These are phyloP conservation scores for Gnomoniopsis sp. DNA, from an alignment of 2,329 filamentous ascomycete genomes.

Conservation along the genomic window DNA sequence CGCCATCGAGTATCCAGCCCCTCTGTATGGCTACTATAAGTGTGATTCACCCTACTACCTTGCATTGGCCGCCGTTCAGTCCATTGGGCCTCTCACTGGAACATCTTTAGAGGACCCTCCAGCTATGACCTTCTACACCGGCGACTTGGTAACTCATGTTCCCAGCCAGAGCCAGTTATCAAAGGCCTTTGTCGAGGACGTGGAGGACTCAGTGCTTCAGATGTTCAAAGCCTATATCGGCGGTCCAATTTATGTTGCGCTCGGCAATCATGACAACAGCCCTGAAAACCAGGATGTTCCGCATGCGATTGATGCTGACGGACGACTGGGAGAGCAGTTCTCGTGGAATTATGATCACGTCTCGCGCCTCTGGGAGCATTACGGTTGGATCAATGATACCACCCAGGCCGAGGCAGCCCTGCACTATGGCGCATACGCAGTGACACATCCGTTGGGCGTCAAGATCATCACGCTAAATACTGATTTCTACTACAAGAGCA, in stretches of 20 bases:
- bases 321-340: conserved; percentile 49
- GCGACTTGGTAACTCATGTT: conserved; percentile 55
- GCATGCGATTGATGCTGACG: conserved; percentile 44
- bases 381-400: conserved; percentile 48
- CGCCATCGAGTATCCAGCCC: conserved; percentile 44
- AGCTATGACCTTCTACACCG: conserved; percentile 54
- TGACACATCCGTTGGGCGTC: conserved; percentile 49
- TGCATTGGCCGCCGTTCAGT: conserved; percentile 51
- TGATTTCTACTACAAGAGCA: conserved; percentile 43
- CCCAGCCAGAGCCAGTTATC: conserved; percentile 44
- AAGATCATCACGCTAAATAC: conserved; percentile 45
- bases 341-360: conserved; percentile 58
- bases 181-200: conserved; percentile 48
- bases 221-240: conserved; percentile 55
- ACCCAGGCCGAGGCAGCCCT: conserved; percentile 43
- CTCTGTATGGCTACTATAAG: conserved; percentile 50
- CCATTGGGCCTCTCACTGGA: conserved; percentile 53
- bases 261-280: conserved; percentile 57
- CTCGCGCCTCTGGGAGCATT: conserved; percentile 51
- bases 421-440: conserved; percentile 54
- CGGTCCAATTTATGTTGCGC: conserved; percentile 51
- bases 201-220: conserved; percentile 48
- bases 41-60: conserved; percentile 59
- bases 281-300: conserved; percentile 51
- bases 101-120: conserved; percentile 43